phyloP scores from a whole-genome alignment of 257 asterid species.

The Misopates orontium region DNA sequence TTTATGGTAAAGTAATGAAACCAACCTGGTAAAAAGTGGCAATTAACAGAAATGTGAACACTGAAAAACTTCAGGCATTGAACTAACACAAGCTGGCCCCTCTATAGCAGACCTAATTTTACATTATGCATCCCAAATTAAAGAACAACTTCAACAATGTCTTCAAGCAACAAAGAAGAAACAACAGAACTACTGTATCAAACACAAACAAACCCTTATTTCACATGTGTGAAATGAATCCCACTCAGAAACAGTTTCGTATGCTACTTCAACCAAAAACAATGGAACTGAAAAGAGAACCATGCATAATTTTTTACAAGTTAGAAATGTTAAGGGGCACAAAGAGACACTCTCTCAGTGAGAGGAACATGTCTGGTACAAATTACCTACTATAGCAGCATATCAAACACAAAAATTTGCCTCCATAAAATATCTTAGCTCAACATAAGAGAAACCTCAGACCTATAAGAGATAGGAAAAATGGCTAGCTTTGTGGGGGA shows the following conservation, averaged over 20 bases:
- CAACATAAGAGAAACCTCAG: constrained; percentile 10
- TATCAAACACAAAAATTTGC: constrained; percentile 20
- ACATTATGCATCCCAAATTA: constrained; percentile 54
- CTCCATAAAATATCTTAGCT: background rate
- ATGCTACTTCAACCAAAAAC: constrained; percentile 7
- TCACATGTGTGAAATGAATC: constrained; percentile 7
- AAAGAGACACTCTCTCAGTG: background rate
- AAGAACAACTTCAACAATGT: constrained; percentile 36
- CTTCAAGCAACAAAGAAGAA: constrained; percentile 26
- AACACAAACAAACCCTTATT: constrained; percentile 17
- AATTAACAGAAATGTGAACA: constrained; percentile 60
- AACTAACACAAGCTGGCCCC: constrained; percentile 63
- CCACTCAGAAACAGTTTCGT: background rate
- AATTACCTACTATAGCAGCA: background rate
- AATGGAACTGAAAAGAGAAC: background rate
- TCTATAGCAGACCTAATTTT: constrained; percentile 61
- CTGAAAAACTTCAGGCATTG: constrained; percentile 60
- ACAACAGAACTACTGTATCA: constrained; percentile 24
- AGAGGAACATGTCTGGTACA: background rate
- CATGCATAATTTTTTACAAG: background rate
- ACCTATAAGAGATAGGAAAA: background rate
- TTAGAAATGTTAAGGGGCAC: background rate
- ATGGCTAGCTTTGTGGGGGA: too few species aligned
- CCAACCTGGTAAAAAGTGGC: constrained; percentile 66
- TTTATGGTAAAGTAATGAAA: constrained; percentile 44